phyloP scores from a whole-genome alignment of 192 early-diverging fungal species.

The Chytriomyces sp. region DNA sequence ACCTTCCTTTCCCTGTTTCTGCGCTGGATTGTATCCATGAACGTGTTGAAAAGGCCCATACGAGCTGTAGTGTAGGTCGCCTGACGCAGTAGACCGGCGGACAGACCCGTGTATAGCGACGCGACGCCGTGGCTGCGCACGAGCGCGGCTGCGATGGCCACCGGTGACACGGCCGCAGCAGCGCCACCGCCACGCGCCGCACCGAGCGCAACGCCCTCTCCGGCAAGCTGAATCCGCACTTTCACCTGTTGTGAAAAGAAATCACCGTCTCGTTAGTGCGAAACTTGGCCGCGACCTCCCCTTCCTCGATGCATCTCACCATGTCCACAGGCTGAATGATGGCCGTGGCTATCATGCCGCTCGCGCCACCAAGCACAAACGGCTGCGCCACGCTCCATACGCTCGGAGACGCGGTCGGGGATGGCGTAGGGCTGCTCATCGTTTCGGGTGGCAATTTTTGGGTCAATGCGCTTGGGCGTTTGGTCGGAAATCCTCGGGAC shows the following conservation, averaged over 20 bases:
- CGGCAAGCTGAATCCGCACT: conserved; percentile 54
- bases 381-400: conserved; percentile 46
- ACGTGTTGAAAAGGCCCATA: conserved; percentile 57
- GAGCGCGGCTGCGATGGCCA: conserved; percentile 37
- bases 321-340: conserved; percentile 58
- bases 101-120: conserved; percentile 52
- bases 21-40: conserved; percentile 37
- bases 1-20: too few relatives aligned
- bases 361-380: conserved; percentile 51
- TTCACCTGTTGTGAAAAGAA: conserved; percentile 37
- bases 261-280: too few relatives aligned
- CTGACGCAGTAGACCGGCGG: conserved; percentile 56
- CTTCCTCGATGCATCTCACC: too few relatives aligned
- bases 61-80: conserved; percentile 60
- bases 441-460: neutral
- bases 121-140: conserved; percentile 28
- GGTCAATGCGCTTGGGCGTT: too few relatives aligned
- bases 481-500: too few relatives aligned
- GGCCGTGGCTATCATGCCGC: conserved; percentile 55
- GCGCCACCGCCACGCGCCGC: too few relatives aligned
- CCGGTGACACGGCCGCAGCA: conserved; percentile 12
- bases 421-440: neutral
- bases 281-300: too few relatives aligned
- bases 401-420: neutral
- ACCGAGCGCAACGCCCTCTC: conserved; percentile 45